Conservation (phyloP, 345 rosid genomes). For the Camelina neglecta region DNA sequence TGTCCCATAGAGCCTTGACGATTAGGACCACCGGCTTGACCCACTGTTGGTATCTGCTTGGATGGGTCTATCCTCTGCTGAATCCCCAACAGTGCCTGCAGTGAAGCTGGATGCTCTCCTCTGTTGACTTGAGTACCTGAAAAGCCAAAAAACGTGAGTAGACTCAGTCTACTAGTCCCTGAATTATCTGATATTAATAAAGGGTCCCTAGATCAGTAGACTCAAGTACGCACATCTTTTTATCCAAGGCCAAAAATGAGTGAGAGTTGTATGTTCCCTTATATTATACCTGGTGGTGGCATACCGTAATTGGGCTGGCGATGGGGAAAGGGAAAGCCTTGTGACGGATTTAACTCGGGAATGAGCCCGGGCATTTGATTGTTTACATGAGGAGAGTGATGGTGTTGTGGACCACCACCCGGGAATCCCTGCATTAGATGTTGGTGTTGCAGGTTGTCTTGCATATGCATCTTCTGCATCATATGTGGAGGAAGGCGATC, state of each 20-base stretch:
- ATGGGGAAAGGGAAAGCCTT: slow-evolving; percentile 65
- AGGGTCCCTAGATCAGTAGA: background rate
- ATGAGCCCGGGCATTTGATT: slow-evolving; percentile 60
- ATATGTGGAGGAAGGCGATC: slow-evolving; percentile 65
- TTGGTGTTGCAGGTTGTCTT: slow-evolving; percentile 61
- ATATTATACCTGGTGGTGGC: slow-evolving; percentile 53
- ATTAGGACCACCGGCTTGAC: slow-evolving; percentile 50
- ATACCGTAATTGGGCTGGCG: slow-evolving; percentile 63
- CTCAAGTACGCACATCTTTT: background rate
- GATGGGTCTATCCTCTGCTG: slow-evolving; percentile 65
- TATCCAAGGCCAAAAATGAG: background rate
- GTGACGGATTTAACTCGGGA: slow-evolving; percentile 64
- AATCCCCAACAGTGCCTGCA: slow-evolving; percentile 80
- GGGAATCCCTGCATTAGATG: slow-evolving; percentile 65
- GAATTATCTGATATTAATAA: background rate
- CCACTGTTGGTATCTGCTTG: slow-evolving; percentile 57
- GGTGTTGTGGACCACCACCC: slow-evolving; percentile 51
- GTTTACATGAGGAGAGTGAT: slow-evolving; percentile 56
- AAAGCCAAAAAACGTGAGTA: slow-evolving; percentile 12
- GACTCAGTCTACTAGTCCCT: slow-evolving; percentile 3
- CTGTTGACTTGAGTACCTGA: slow-evolving; percentile 60
- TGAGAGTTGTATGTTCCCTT: slow-evolving; percentile 6
- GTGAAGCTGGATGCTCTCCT: slow-evolving; percentile 66
- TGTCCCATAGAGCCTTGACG: slow-evolving; percentile 65
- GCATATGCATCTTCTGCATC: slow-evolving; percentile 71